These are phyloP conservation scores for Aspergillus sp. DNA, from an alignment of 2,329 filamentous ascomycete species.

Conservation along the genomic window DNA sequence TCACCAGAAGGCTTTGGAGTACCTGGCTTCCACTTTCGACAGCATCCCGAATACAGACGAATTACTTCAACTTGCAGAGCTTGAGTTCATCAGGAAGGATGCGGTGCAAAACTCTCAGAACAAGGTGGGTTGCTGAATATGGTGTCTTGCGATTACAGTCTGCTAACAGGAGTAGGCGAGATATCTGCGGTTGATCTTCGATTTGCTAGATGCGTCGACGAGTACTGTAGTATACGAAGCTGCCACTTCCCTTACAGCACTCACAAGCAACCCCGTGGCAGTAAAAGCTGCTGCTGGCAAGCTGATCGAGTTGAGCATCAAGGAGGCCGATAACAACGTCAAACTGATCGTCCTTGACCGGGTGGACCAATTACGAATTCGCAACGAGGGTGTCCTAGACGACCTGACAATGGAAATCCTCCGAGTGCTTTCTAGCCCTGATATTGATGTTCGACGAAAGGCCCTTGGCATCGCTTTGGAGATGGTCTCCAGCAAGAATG, in stretches of 20 bases:
- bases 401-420: conserved; percentile 97
- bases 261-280: conserved; percentile 95
- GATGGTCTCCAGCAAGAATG: conserved; percentile 98
- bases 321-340: conserved; percentile 98
- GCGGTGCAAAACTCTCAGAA: conserved; percentile 93
- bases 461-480: conserved; percentile 88
- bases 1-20: conserved; percentile 88
- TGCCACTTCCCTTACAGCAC: conserved; percentile 87
- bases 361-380: conserved; percentile 82
- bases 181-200: conserved; percentile 93
- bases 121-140: conserved; percentile 64
- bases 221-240: conserved; percentile 98
- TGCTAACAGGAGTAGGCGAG: conserved; percentile 64
- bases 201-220: conserved; percentile 87
- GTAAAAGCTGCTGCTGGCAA: conserved; percentile 96
- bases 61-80: conserved; percentile 86
- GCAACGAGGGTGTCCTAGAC: conserved; percentile 88
- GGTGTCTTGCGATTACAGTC: background rate
- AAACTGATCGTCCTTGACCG: conserved; percentile 97
- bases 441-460: conserved; percentile 94
- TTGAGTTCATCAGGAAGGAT: conserved; percentile 98
- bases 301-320: conserved; percentile 95
- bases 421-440: conserved; percentile 89
- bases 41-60: conserved; percentile 94
- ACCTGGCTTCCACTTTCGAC: conserved; percentile 87